A percentile compares a stretch with the other conserved stretches of the same genome.
These are phyloP conservation scores for sorghum (Sorghum bicolor) DNA, from an alignment of 176 grass and related monocot genomes.

Conservation along the genomic window DNA sequence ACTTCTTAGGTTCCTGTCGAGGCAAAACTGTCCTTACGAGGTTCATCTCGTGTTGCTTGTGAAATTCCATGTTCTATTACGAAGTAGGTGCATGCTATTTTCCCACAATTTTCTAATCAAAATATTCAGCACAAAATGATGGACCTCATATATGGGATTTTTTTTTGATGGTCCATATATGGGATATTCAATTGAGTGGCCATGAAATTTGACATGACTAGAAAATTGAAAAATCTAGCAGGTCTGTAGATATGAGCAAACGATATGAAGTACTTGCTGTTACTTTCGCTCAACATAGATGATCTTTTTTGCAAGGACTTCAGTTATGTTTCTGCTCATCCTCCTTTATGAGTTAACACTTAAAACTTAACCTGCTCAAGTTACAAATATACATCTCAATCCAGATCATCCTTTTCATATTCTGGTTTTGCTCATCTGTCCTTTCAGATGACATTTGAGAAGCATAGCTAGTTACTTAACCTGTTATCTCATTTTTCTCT, in stretches of 20 bases:
- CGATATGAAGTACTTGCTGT: not conserved
- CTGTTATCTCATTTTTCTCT: not conserved
- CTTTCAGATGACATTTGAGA: not conserved
- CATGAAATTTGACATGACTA: not conserved
- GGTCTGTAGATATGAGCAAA: not conserved
- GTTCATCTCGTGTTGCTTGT: not conserved
- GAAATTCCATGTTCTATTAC: conserved; percentile 4
- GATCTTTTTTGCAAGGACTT: not conserved
- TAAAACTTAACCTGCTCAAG: not conserved
- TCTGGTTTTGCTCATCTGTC: not conserved
- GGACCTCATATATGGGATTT: too few relatives aligned
- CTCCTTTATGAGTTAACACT: not conserved
- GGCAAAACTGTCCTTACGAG: not conserved
- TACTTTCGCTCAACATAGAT: not conserved
- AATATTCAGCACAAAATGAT: not conserved
- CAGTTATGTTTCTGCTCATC: not conserved
- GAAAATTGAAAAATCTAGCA: not conserved
- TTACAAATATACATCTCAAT: not conserved
- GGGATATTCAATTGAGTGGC: not conserved
- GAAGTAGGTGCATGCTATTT: not conserved
- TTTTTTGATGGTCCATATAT: not conserved
- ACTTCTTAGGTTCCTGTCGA: conserved; percentile 15
- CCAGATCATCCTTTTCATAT: conserved; percentile 1
- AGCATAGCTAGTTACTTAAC: not conserved
- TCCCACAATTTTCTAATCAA: not conserved